Percentiles rank a stretch among this genome's conserved stretches.
phyloP scores from a whole-genome alignment of 495 filamentous ascomycete species.

The Aspergillus carlsbadensis region DNA sequence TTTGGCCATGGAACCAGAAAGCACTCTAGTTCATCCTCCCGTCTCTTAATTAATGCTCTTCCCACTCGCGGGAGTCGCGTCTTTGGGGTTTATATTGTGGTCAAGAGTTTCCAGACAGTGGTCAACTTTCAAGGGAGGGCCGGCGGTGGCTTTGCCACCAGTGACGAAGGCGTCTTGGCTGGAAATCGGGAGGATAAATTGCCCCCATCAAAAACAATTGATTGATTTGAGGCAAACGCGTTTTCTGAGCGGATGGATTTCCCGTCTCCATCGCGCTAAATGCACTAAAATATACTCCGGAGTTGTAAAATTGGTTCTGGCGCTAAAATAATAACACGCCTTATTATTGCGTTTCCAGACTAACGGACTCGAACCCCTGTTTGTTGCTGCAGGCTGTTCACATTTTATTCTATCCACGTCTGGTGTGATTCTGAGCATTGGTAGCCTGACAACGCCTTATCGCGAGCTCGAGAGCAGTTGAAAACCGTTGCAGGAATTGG shows the following conservation, averaged over 20 bases:
- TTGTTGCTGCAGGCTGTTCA: slow-evolving; percentile 19
- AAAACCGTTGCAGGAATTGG: too few relatives aligned
- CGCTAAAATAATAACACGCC: neutral
- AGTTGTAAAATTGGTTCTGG: neutral
- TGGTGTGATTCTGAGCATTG: too few relatives aligned
- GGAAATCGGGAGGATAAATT: neutral
- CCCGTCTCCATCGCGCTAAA: neutral
- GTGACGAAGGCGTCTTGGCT: slow-evolving; percentile 12
- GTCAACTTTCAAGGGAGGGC: neutral
- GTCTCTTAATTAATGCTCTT: too few relatives aligned
- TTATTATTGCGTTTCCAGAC: slow-evolving; percentile 7
- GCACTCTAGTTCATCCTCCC: too few relatives aligned
- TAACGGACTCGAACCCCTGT: slow-evolving; percentile 21
- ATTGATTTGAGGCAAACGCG: neutral
- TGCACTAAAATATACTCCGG: neutral
- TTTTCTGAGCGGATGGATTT: slow-evolving; percentile 1
- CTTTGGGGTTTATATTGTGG: neutral
- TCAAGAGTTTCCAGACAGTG: neutral
- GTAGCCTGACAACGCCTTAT: too few relatives aligned
- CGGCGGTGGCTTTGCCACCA: slow-evolving; percentile 15
- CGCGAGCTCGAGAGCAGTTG: too few relatives aligned
- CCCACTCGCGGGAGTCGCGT: too few relatives aligned
- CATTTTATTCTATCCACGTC: neutral
- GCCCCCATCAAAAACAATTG: neutral
- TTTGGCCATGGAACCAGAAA: slow-evolving; percentile 1